Evolutionary conservation across 352 stramenopile species (phyloP).

Genomic region (Blastocystis sp.): DNA sequence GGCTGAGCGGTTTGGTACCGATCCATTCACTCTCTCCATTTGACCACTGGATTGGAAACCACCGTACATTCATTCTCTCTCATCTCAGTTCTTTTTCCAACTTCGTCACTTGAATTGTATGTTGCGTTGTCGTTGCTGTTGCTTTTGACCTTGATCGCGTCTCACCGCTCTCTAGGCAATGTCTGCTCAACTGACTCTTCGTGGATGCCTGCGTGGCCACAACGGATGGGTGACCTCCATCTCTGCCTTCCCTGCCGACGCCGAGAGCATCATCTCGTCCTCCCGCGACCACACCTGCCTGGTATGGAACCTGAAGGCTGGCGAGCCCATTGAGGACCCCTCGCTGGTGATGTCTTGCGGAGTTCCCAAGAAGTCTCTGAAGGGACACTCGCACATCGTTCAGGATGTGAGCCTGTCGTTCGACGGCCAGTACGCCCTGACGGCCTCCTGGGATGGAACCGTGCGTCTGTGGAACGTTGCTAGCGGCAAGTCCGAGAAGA

Average conservation of each 20-base stretch:
- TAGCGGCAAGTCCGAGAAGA: no score
- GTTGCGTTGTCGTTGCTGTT: background rate
- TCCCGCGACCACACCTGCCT: no score
- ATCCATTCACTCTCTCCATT: background rate
- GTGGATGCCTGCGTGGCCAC: conserved; percentile 73
- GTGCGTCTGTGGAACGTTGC: conserved; percentile 82
- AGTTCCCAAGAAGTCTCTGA: conserved; percentile 85
- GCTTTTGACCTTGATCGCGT: background rate
- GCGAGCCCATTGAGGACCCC: conserved; percentile 93
- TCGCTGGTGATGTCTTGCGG: conserved; percentile 94
- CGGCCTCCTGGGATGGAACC: conserved; percentile 82
- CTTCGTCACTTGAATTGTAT: background rate
- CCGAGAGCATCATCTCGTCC: no score
- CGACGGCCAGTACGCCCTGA: conserved; percentile 96
- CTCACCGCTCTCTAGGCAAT: background rate
- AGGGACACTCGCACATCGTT: conserved; percentile 98
- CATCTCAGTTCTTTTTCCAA: background rate
- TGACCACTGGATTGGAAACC: background rate
- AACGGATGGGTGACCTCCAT: no score
- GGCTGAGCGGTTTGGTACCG: background rate
- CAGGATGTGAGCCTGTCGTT: conserved; percentile 96
- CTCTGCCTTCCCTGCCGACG: no score
- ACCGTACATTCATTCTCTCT: background rate
- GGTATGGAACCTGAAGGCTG: no score
- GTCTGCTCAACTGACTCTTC: conserved; percentile 63